Percentiles rank a stretch among this genome's conserved stretches.
Evolutionary conservation across 495 filamentous ascomycete species (phyloP).

Genomic region (Daldinia bambusicola): DNA sequence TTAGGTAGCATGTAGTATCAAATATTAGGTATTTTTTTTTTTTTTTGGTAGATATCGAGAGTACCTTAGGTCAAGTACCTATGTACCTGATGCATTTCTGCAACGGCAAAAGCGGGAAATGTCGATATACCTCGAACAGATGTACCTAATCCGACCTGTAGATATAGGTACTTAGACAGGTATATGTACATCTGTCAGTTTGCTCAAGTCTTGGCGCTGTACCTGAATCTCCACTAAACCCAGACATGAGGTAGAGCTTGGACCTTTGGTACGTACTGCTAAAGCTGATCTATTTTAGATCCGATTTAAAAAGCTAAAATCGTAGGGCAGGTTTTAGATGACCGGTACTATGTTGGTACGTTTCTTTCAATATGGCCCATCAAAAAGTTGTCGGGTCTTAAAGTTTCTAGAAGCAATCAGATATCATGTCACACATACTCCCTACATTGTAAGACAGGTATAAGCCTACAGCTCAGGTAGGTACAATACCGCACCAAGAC

Average conservation of each 20-base stretch:
- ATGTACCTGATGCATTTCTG: background rate
- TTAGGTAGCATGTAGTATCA: background rate
- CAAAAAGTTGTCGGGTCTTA: background rate
- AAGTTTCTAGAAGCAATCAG: constrained; percentile 34
- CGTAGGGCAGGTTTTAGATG: constrained; percentile 13
- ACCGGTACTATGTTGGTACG: too few relatives aligned
- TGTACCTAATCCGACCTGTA: too few relatives aligned
- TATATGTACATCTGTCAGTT: background rate
- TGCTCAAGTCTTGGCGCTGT: constrained; percentile 10
- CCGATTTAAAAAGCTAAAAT: constrained; percentile 5
- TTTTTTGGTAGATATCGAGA: constrained; percentile 3
- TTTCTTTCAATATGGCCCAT: constrained; percentile 17
- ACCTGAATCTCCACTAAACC: constrained; percentile 5
- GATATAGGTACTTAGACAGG: background rate
- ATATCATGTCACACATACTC: constrained; percentile 29
- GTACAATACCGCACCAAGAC: constrained; percentile 12
- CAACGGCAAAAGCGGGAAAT: background rate
- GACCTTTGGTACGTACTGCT: background rate
- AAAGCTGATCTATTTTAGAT: constrained; percentile 5
- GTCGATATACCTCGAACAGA: background rate
- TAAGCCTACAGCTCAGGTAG: constrained; percentile 9
- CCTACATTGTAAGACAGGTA: too few relatives aligned
- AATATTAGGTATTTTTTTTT: too few relatives aligned
- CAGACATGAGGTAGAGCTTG: background rate
- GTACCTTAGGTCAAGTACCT: background rate